Evolutionary conservation across 2,329 filamentous ascomycete species (phyloP).

Genomic region (Stagonosporopsis cucurbitacearum): DNA sequence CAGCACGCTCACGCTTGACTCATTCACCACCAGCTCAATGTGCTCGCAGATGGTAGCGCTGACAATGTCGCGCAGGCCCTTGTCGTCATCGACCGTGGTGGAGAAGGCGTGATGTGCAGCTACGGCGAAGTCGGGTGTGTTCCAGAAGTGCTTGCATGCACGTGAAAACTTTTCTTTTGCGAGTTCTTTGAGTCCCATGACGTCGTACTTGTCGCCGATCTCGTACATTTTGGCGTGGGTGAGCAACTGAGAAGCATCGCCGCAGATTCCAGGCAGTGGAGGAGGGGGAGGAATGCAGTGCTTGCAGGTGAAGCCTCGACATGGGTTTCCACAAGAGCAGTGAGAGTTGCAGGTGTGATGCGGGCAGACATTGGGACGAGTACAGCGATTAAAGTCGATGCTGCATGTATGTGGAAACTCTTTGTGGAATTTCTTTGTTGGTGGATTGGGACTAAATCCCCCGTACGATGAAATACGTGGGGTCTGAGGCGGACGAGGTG

Average conservation of each 20-base stretch:
- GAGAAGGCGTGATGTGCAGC: slow-evolving; percentile 34
- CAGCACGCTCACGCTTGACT: background rate
- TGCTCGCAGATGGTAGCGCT: slow-evolving; percentile 27
- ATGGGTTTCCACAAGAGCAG: background rate
- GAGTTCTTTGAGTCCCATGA: slow-evolving; percentile 18
- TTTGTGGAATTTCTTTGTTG: background rate
- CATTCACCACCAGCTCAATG: slow-evolving; percentile 8
- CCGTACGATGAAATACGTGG: too few species aligned
- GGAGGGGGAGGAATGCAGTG: background rate
- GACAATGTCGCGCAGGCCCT: slow-evolving; percentile 37
- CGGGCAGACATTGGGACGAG: background rate
- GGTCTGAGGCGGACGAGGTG: background rate
- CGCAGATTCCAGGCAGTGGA: background rate
- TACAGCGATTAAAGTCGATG: background rate
- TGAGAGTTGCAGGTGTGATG: background rate
- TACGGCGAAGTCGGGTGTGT: slow-evolving; percentile 25
- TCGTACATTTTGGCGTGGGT: slow-evolving; percentile 21
- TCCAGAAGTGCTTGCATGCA: slow-evolving; percentile 1
- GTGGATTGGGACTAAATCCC: background rate
- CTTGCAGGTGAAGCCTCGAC: background rate
- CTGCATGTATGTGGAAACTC: background rate
- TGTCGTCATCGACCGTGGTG: slow-evolving; percentile 34
- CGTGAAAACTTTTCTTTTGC: slow-evolving; percentile 16
- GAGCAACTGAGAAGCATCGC: background rate
- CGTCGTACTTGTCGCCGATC: slow-evolving; percentile 23